phyloP scores from a whole-genome alignment of 2,329 filamentous ascomycete species.

The Simplicillium sp. region DNA sequence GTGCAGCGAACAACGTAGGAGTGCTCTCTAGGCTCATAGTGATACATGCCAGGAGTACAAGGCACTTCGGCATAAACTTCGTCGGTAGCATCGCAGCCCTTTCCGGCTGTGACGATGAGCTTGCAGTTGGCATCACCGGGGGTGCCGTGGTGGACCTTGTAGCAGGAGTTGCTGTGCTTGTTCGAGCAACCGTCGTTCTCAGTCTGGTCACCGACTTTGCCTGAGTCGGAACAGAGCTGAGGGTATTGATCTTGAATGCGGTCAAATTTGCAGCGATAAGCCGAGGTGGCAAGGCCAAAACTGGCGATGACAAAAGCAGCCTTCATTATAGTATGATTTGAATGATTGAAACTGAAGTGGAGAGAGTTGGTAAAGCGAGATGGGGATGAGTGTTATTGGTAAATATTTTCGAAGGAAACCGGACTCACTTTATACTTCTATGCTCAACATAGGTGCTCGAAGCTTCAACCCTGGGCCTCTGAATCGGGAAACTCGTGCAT shows the following conservation, averaged over 20 bases:
- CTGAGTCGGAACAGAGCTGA: slow-evolving; percentile 1
- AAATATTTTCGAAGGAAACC: too few relatives aligned
- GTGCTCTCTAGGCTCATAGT: slow-evolving; percentile 2
- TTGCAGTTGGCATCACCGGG: slow-evolving; percentile 2
- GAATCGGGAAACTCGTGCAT: too few relatives aligned
- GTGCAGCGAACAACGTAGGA: slow-evolving; percentile 1
- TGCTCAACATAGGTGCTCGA: too few relatives aligned
- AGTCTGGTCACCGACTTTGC: slow-evolving; percentile 1
- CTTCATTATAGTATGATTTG: not conserved
- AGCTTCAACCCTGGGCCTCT: too few relatives aligned
- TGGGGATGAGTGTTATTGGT: too few relatives aligned
- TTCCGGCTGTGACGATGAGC: not conserved
- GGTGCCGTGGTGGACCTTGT: slow-evolving; percentile 3
- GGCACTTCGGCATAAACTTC: slow-evolving; percentile 1
- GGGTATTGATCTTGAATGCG: slow-evolving; percentile 3
- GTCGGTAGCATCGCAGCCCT: slow-evolving; percentile 1
- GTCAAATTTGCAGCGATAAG: slow-evolving; percentile 3
- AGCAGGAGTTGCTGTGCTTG: slow-evolving; percentile 2
- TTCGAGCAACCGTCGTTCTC: slow-evolving; percentile 1
- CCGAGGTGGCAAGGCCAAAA: not conserved
- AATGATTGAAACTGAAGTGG: too few relatives aligned
- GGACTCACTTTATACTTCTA: too few relatives aligned
- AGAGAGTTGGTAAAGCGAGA: too few relatives aligned
- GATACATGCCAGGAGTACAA: not conserved
- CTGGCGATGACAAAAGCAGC: not conserved